Base-by-base conservation (phyloP, 208 protist species). In the Acanthamoeba healyi region DNA sequence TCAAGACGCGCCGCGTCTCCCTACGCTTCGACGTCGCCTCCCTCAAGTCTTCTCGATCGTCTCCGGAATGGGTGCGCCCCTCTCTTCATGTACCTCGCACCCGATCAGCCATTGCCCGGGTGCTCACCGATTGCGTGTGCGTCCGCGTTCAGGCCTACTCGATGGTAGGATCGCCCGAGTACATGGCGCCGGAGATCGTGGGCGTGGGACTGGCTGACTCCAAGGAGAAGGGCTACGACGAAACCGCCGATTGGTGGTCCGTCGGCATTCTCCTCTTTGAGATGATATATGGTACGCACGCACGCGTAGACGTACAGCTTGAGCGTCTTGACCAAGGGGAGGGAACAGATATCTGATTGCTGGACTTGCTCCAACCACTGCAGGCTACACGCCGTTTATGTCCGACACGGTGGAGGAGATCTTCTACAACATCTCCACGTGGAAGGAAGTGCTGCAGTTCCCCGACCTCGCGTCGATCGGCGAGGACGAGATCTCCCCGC, bases 401-500 rank as follows among this genome's bases (percentile, higher is more conserved):
- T 97, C 94, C 14, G 91, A 98, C 24, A 97, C 96, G 34, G 93
- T 95, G 24, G 95, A 97, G 92, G 44, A 72, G 42, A 97, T 98
- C 26, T 98, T 98, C 72, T 67, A 96, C 42, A 97, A 97, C 87
- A 98, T 98, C 44, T 36, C 97, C 24, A 92, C 93, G 32, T 87
- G 90, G 54, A 95, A 96, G 65, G 89, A 97, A 1, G 63, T 70
- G 10, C 96, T 92, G 91, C 93, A 65, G 49, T 72, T 72, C 56
- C 56, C 84, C 58, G 56, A 91, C 84, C 58, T 91, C 3, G 38
- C 38, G 4, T 38, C 58, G 15, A 44, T 91, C 34, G 58, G 58
- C 36, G 84, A 91, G 42, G 51, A 54, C 32, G 46, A 54, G 51
- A 61, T 88, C 32, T 88, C 79, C 26, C 32, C 26, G 29, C 32